Conservation (phyloP, 2,329 filamentous ascomycete species). For the Alternaria metachromatica region DNA sequence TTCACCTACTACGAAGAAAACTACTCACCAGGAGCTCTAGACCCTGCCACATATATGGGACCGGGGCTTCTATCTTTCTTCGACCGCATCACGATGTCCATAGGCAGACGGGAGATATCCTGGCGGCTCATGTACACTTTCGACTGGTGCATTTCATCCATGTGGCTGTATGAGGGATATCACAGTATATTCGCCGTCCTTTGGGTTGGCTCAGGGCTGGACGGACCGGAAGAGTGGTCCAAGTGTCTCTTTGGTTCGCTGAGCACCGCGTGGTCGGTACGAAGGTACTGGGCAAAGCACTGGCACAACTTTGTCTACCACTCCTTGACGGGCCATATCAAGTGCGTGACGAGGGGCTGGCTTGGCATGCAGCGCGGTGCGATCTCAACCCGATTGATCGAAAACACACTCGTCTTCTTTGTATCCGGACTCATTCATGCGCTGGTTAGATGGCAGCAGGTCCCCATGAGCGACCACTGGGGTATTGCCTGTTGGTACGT, state of each 20-base stretch:
- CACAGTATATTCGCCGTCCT: slow-evolving; percentile 22
- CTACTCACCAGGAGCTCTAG: neutral
- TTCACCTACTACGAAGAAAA: neutral
- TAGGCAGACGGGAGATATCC: slow-evolving; percentile 3
- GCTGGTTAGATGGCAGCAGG: slow-evolving; percentile 16
- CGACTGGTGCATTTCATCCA: slow-evolving; percentile 18
- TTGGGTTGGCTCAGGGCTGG: slow-evolving; percentile 12
- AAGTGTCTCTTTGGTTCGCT: slow-evolving; percentile 16
- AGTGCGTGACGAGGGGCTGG: slow-evolving; percentile 20
- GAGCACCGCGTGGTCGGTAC: slow-evolving; percentile 11
- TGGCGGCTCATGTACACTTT: slow-evolving; percentile 6
- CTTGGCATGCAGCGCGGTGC: slow-evolving; percentile 7
- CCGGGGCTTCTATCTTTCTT: slow-evolving; percentile 1
- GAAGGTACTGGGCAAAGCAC: slow-evolving; percentile 26
- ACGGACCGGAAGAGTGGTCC: slow-evolving; percentile 15
- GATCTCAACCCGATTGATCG: slow-evolving; percentile 13
- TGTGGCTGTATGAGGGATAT: slow-evolving; percentile 17
- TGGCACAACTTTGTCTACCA: slow-evolving; percentile 31
- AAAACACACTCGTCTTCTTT: slow-evolving; percentile 27
- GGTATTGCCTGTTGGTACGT: slow-evolving; percentile 21
- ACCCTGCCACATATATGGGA: neutral
- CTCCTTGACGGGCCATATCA: slow-evolving; percentile 20
- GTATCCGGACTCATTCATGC: slow-evolving; percentile 24
- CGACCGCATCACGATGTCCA: slow-evolving; percentile 7
- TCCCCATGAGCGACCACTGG: slow-evolving; percentile 14